Base-by-base conservation (phyloP, 73 alveolate species). In the Stentor coeruleus region DNA sequence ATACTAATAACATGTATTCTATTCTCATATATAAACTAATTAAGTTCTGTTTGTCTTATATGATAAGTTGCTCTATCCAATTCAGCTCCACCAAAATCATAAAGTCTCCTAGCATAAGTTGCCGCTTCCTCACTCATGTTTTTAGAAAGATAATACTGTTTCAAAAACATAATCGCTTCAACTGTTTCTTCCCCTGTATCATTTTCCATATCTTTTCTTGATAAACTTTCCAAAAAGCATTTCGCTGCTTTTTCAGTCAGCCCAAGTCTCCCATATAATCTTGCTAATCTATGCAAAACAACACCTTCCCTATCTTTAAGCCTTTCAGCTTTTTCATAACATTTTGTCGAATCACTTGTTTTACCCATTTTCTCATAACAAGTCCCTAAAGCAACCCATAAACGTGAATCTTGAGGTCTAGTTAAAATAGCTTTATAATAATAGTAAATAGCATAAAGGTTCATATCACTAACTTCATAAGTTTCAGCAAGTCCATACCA, bases 351-450 rank as follows among this genome's bases (percentile, higher is more conserved):
- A 86, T 97, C 98, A 58, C 91, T 87, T 77, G 92, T 92, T 85
- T 97, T 92, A 77, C 95, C 92, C 86, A 92, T 84, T 83, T 97
- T 95, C 74, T 97, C 98, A 85, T 95, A 97, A 87, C 98, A 94
- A 81, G 89, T 90, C 35, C 99, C 99, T 91, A 97, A 89, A 14
- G 99, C 99, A 38, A 91, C 92, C 98, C 98, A 97, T 98, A 97
- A 92, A 76, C 99, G 82, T 39, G 98, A 86, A 92, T 97, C 99
- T 84, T 97, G 90, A 14, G 99, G 98, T 81, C 97, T 91, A 20
- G 96, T 84, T 26, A 91, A 77, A 59, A 97, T 98, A 14, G 99
- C 99, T 58, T 96, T 94, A 58, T 96, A 92, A 86, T 89, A 97
- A 84, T 97, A 97, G 87, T 95, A 93, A 35, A 93, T 57, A 35